phyloP scores from a whole-genome alignment of 139 green algal genomes.

The Yamagishiella unicocca region DNA sequence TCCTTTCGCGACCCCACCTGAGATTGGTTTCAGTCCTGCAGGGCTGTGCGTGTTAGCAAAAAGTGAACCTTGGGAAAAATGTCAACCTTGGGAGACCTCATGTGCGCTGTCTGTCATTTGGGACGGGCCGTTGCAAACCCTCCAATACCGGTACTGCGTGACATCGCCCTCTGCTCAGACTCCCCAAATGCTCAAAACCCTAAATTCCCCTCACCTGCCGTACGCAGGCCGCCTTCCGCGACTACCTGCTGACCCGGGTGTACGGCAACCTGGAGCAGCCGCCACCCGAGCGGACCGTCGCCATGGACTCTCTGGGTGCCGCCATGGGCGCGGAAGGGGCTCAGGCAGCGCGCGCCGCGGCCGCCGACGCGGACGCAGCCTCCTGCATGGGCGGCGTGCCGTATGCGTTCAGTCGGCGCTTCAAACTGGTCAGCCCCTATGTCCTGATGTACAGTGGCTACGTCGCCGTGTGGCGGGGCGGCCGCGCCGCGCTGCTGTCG shows the following conservation, averaged over 20 bases:
- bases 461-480: not conserved
- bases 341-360: not conserved
- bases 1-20: no score
- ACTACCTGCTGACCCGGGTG: slow-evolving; percentile 23
- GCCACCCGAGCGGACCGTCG: slow-evolving; percentile 2
- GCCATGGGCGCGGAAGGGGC: slow-evolving; percentile 12
- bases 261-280: slow-evolving; percentile 41
- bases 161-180: no score
- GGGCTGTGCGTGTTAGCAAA: no score
- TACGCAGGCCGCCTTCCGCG: slow-evolving; percentile 24
- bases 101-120: no score
- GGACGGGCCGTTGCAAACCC: no score
- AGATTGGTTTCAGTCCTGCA: no score
- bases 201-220: not conserved
- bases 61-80: no score
- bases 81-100: no score
- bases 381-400: slow-evolving; percentile 4
- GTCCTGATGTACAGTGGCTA: slow-evolving; percentile 34
- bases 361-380: slow-evolving; percentile 14
- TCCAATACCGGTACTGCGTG: no score
- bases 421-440: not conserved
- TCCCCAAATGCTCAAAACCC: no score
- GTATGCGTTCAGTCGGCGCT: not conserved
- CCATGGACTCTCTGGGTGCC: slow-evolving; percentile 17
- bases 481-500: not conserved